phyloP scores from a whole-genome alignment of 768 basidiomycete genomes.

The Rhizopogon sp. region DNA sequence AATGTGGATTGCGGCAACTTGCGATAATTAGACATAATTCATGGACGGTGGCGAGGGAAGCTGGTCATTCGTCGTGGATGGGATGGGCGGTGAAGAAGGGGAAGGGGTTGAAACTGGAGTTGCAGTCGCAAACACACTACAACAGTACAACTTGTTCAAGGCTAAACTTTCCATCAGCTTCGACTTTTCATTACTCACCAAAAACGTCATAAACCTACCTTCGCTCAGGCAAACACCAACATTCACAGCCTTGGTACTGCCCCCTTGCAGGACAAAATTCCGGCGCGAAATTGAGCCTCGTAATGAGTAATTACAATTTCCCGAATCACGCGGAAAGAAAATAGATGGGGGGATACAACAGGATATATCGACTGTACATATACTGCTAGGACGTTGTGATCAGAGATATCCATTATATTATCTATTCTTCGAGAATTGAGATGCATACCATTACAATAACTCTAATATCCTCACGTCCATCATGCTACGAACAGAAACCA shows the following conservation, averaged over 20 bases:
- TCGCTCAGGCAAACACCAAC: background rate
- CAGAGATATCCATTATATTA: too few relatives aligned
- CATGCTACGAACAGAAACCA: background rate
- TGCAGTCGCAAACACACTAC: background rate
- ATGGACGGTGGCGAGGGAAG: slow-evolving; percentile 5
- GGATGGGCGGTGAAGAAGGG: background rate
- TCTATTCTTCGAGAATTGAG: background rate
- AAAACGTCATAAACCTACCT: slow-evolving; percentile 12
- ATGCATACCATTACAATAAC: background rate
- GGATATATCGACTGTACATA: too few relatives aligned
- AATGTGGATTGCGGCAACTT: too few relatives aligned
- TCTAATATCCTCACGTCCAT: background rate
- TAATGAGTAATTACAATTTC: too few relatives aligned
- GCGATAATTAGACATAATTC: too few relatives aligned
- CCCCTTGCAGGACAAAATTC: slow-evolving; percentile 58
- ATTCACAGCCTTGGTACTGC: slow-evolving; percentile 27
- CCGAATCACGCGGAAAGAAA: too few relatives aligned
- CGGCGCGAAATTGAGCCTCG: slow-evolving; percentile 41
- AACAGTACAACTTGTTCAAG: slow-evolving; percentile 20
- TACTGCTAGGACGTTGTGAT: too few relatives aligned
- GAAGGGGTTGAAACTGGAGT: background rate
- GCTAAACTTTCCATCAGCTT: slow-evolving; percentile 10
- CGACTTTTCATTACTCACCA: background rate
- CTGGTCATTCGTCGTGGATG: slow-evolving; percentile 7
- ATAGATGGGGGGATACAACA: too few relatives aligned